Evolutionary conservation across 164 flowering plant genomes (phyloP).

Genomic region (Malania oleifera): DNA sequence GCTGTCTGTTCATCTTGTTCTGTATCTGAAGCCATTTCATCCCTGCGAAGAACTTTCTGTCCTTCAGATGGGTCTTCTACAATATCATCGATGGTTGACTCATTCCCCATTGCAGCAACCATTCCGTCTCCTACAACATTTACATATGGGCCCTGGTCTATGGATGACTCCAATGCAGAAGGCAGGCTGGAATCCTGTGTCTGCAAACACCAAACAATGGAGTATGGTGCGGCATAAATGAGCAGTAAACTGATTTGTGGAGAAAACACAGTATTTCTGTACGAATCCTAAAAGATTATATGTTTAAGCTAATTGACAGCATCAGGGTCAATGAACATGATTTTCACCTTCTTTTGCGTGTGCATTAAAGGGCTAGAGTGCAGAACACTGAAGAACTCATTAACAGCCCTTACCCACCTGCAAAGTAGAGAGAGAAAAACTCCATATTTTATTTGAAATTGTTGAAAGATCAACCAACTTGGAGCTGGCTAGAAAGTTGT

Average conservation of each 20-base stretch:
- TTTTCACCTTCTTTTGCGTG: constrained; percentile 31
- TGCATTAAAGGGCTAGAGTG: constrained; percentile 45
- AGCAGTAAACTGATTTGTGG: no score
- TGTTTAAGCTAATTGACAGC: no score
- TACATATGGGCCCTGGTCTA: constrained; percentile 51
- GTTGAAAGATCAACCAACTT: neutral
- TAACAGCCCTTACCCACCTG: constrained; percentile 63
- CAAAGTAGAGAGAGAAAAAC: neutral
- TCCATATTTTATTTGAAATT: neutral
- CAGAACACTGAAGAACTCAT: constrained; percentile 43
- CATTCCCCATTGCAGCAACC: constrained; percentile 45
- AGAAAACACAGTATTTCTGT: no score
- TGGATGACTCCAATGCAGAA: constrained; percentile 27
- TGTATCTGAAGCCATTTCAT: constrained; percentile 1
- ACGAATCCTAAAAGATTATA: no score
- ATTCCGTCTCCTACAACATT: constrained; percentile 43
- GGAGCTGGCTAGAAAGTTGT: neutral
- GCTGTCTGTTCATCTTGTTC: constrained; percentile 4
- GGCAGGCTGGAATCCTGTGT: constrained; percentile 10
- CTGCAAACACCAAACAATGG: constrained; percentile 15
- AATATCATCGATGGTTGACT: constrained; percentile 9
- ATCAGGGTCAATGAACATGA: neutral
- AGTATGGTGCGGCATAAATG: no score
- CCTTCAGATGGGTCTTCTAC: constrained; percentile 14
- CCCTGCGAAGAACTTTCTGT: neutral